Conservation (phyloP, 108 stramenopile species). For the Nitzschia inconspicua region DNA sequence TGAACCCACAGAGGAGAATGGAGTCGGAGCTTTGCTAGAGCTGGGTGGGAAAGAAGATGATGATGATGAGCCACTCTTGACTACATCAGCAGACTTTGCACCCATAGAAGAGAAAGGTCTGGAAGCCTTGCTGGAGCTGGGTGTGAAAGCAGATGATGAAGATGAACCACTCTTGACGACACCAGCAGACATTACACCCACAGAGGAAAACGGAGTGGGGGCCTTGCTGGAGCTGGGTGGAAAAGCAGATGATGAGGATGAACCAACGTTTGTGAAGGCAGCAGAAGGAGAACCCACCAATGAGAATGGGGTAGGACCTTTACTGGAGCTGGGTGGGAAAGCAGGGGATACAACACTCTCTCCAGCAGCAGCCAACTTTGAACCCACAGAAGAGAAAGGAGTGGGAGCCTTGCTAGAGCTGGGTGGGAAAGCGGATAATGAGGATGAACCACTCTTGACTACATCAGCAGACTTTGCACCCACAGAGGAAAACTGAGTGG, state of each 20-base stretch:
- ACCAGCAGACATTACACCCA: background rate
- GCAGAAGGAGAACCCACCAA: conserved; percentile 10
- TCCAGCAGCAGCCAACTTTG: background rate
- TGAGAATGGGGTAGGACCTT: conserved; percentile 43
- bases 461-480: background rate
- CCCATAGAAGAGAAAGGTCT: conserved; percentile 51
- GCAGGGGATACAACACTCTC: conserved; percentile 22
- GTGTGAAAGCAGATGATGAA: conserved; percentile 38
- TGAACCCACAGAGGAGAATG: conserved; percentile 23
- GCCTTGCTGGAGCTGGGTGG: conserved; percentile 40
- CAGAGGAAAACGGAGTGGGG: conserved; percentile 42
- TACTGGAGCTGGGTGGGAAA: conserved; percentile 58
- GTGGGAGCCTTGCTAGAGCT: conserved; percentile 52
- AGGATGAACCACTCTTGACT: no score
- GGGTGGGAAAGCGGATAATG: conserved; percentile 54
- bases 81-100: conserved; percentile 3
- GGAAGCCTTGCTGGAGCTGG: conserved; percentile 54
- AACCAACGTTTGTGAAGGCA: no score
- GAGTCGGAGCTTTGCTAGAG: conserved; percentile 48
- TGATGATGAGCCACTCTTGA: background rate
- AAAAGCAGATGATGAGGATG: conserved; percentile 22
- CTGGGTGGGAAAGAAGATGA: conserved; percentile 50
- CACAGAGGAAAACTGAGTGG: conserved; percentile 27
- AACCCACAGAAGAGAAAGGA: conserved; percentile 33
- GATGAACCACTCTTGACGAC: no score